Evolutionary conservation across 2,329 filamentous ascomycete genomes (phyloP), one percentile per base, ranked within the genome.

Genomic region (Periconia digitata): DNA sequence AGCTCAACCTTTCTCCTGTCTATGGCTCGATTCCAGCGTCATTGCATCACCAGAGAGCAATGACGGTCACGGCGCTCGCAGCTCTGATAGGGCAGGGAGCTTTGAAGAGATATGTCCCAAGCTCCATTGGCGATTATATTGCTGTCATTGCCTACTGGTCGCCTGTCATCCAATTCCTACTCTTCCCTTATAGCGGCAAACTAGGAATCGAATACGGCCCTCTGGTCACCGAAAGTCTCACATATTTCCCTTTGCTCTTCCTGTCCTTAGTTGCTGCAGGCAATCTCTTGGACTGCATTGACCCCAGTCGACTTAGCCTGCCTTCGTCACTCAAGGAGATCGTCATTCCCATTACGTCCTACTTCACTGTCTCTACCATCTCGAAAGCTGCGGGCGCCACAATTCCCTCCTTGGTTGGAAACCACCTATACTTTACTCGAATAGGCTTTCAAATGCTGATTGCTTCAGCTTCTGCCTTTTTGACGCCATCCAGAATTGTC

Each of bases 21-120:
- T 97, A 95, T 71, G 94, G 94, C 44, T 85, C 86, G 15, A 89
- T 95, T 32, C 89, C 92, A 1, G 79, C 90, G 1, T 80, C 83
- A 1, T 77, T 86, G 56, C 87, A 86, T 69, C 92, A 96, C 68
- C 74, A 79, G 43, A 81, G 66, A 82, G 64, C 79, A 85, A 51
- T 90, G 53, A 84, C 84, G 59, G 74, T 81, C 3, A 85, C 83
- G 22, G 83, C 85, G 51, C 85, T 91, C 53, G 70, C 85, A 15
- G 90, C 90, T 27, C 89, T 89, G 81, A 80, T 88, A 8, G 78
- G 80, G 21, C 89, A 88, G 64, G 67, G 85, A 40, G 74, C 79
- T 12, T 64, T 89, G 32, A 74, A 70, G 50, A 69, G 60, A 50
- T 84, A 70, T 72, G 77, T 64, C 32, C 80, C 65, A 69, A 77